Conservation (phyloP, 306 rosid species). For the Senna tora region DNA sequence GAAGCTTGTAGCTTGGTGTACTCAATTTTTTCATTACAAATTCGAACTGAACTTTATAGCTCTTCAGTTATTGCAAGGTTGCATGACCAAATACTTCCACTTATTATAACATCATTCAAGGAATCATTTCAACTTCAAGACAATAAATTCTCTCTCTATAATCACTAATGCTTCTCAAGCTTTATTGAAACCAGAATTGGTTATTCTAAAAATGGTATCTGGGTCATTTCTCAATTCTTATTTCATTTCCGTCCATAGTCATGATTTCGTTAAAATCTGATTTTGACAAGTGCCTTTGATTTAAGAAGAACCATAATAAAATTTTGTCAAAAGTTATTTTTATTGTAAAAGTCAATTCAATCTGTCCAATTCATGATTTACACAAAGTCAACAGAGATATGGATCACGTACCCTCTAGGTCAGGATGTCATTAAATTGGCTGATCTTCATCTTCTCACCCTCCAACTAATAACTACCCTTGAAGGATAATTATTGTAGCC, state of each 20-base stretch:
- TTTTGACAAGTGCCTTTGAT: not conserved
- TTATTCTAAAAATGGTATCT: not conserved
- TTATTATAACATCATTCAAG: no score
- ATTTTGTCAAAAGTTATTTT: no score
- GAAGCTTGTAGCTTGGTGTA: not conserved
- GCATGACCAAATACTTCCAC: not conserved
- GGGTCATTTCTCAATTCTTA: not conserved
- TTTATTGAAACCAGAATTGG: not conserved
- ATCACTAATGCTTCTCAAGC: not conserved
- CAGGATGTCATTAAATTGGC: slow-evolving; percentile 17
- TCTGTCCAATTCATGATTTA: not conserved
- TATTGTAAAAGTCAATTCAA: no score
- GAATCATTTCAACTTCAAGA: no score
- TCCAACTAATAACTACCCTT: not conserved
- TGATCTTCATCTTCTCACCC: not conserved
- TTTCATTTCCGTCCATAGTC: not conserved
- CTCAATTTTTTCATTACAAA: not conserved
- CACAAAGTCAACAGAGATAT: not conserved
- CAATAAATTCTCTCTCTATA: no score
- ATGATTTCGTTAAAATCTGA: not conserved
- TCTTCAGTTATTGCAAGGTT: not conserved
- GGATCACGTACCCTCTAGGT: not conserved
- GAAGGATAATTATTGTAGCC: not conserved
- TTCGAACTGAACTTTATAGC: not conserved
- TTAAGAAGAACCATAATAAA: no score